Base-by-base conservation (phyloP, 768 basidiomycete genomes). In the Coprinellus micaceus region DNA sequence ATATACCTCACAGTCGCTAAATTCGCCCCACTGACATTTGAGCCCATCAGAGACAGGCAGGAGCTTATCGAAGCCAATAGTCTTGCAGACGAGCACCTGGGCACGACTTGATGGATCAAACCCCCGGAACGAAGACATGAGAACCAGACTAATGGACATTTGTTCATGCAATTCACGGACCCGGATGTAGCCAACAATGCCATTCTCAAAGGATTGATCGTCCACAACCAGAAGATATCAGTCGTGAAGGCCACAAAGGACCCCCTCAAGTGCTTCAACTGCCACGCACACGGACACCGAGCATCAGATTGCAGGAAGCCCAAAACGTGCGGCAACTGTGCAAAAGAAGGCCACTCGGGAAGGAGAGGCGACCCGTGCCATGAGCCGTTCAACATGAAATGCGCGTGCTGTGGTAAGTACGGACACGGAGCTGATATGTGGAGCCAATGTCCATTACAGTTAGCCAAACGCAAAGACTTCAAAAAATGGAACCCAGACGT, bases 271-370 rank as follows among this genome's bases (percentile, higher is more conserved):
- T 67, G 63, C 52, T 58, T 33, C 33, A 67, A 67, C 37, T 67
- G 66, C 53, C 64, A 67, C 10, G 56, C 52, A 12, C 64, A 37
- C 25, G 54, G 56, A 11, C 66, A 67, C 46, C n/a, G 62, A 0
- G 63, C 63, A 3, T 15, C 12, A 17, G 58, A 59, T 15, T 67
- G 66, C 53, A 47, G 19, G 1, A 26, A 43, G 1, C 28, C 49
- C 1, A 61, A 63, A 37, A 59, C 37, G 19, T 67, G 64, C 48
- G 59, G 59, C 0, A 44, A 39, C 22, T 67, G 64, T 29, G 54
- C 54, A 1, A 19, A 43, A 22, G 24, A 26, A 19, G 54, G 48
- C 17, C 58, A 61, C 33, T 44, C 52, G 26, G 53, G 60, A 2
- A 56, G n/a, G 7, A 29, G 11, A 6, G n/a, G 19, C 25, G 10